A percentile compares a stretch with the other conserved stretches of the same genome.
These are phyloP conservation scores for Hordeum pubiflorum DNA, from an alignment of 202 grass and related monocot species.

Conservation along the genomic window DNA sequence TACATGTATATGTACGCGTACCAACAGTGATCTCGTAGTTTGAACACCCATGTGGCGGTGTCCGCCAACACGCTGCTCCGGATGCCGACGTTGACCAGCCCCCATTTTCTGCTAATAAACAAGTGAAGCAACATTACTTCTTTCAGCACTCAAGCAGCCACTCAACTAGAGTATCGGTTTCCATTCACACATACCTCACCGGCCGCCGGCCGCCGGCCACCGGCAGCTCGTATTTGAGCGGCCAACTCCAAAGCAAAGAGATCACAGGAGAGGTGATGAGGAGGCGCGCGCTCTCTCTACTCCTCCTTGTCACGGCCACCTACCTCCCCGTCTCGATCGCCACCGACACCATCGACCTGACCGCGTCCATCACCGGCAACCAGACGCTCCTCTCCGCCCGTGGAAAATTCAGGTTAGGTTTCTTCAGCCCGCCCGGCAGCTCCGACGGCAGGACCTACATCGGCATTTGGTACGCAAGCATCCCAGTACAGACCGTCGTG, in stretches of 20 bases:
- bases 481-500: conserved; percentile 37
- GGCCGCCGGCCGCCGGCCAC: no score
- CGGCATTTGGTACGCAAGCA: conserved; percentile 56
- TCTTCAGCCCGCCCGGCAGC: conserved; percentile 37
- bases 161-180: not conserved
- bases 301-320: not conserved
- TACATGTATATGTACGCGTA: no score
- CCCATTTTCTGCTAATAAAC: not conserved
- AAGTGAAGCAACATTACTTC: no score
- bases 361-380: conserved; percentile 23
- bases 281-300: not conserved
- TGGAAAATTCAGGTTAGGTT: conserved; percentile 52
- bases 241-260: not conserved
- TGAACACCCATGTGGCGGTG: not conserved
- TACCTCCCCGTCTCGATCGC: not conserved
- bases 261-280: not conserved
- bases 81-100: not conserved
- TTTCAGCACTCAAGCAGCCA: not conserved
- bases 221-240: not conserved
- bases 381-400: conserved; percentile 44
- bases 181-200: not conserved
- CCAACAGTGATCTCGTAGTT: not conserved
- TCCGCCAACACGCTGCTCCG: not conserved
- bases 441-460: conserved; percentile 29
- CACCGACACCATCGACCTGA: conserved; percentile 12